These are phyloP conservation scores for Candida multigemmis DNA, from an alignment of 805 yeast genomes.

Conservation along the genomic window DNA sequence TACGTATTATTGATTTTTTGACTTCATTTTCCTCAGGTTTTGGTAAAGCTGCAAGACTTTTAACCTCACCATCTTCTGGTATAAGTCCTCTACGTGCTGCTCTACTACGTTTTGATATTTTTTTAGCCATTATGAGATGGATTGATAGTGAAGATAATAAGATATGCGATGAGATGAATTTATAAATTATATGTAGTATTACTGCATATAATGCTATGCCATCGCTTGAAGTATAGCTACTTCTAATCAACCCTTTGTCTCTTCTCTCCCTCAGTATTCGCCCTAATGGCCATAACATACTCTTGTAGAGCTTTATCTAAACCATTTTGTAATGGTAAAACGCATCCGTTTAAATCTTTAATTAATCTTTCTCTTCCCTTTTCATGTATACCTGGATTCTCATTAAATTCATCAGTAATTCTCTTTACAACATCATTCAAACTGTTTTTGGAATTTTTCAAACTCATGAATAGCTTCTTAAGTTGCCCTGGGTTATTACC, in stretches of 20 bases:
- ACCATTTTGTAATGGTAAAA: conserved; percentile 21
- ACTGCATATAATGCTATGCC: too few relatives aligned
- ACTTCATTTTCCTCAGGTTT: conserved; percentile 53
- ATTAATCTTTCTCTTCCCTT: conserved; percentile 22
- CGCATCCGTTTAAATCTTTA: conserved; percentile 22
- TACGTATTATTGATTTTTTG: conserved; percentile 57
- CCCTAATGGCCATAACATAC: conserved; percentile 20
- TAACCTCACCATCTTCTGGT: conserved; percentile 35
- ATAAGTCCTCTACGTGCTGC: conserved; percentile 66
- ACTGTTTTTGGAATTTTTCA: conserved; percentile 23
- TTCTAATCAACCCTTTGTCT: too few relatives aligned
- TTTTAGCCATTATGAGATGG: too few relatives aligned
- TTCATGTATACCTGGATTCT: conserved; percentile 16
- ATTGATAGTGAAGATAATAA: too few relatives aligned
- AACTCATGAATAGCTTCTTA: conserved; percentile 25
- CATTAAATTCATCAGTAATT: conserved; percentile 9
- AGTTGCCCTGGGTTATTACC: conserved; percentile 29
- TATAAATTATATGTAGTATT: too few relatives aligned
- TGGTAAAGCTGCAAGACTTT: conserved; percentile 43
- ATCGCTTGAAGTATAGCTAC: too few relatives aligned
- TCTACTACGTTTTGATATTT: conserved; percentile 61
- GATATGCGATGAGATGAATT: too few relatives aligned
- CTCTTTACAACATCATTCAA: conserved; percentile 18
- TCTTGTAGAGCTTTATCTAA: conserved; percentile 25
- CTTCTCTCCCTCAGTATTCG: conserved; percentile 3